phyloP scores from a whole-genome alignment of 2,329 filamentous ascomycete species.

The Aspergillus unguis region DNA sequence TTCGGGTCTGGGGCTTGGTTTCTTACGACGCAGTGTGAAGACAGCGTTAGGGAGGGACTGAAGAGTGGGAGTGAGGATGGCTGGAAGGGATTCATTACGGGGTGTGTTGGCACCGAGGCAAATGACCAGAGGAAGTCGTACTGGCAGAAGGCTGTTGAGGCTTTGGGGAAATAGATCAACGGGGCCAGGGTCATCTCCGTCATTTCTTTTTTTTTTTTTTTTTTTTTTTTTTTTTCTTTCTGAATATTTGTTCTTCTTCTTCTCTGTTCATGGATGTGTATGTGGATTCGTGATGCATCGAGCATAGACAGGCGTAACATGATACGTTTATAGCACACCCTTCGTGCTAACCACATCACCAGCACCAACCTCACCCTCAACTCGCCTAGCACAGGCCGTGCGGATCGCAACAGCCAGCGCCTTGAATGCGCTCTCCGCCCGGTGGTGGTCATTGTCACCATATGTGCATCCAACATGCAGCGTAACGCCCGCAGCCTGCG shows the following conservation, averaged over 20 bases:
- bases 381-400: slow-evolving; percentile 68
- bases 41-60: slow-evolving; percentile 44
- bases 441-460: slow-evolving; percentile 92
- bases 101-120: slow-evolving; percentile 52
- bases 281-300: not conserved
- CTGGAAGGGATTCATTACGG: slow-evolving; percentile 52
- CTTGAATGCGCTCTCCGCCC: slow-evolving; percentile 96
- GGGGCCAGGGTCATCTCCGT: not conserved
- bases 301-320: not conserved
- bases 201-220: not conserved
- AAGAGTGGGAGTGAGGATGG: slow-evolving; percentile 48
- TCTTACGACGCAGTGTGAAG: slow-evolving; percentile 52
- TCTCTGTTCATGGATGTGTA: not conserved
- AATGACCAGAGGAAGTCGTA: slow-evolving; percentile 47
- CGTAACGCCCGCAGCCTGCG: slow-evolving; percentile 84
- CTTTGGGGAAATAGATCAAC: slow-evolving; percentile 29
- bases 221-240: not conserved
- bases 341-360: slow-evolving; percentile 96
- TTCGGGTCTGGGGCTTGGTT: slow-evolving; percentile 64
- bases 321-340: slow-evolving; percentile 64
- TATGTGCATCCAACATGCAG: slow-evolving; percentile 90
- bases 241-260: not conserved
- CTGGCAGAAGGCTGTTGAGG: slow-evolving; percentile 49
- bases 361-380: slow-evolving; percentile 76
- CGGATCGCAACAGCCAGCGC: slow-evolving; percentile 83